A percentile compares a stretch with the other conserved stretches of the same genome.
Evolutionary conservation across 352 stramenopile species (phyloP).

Genomic region (Pythium insidiosum): DNA sequence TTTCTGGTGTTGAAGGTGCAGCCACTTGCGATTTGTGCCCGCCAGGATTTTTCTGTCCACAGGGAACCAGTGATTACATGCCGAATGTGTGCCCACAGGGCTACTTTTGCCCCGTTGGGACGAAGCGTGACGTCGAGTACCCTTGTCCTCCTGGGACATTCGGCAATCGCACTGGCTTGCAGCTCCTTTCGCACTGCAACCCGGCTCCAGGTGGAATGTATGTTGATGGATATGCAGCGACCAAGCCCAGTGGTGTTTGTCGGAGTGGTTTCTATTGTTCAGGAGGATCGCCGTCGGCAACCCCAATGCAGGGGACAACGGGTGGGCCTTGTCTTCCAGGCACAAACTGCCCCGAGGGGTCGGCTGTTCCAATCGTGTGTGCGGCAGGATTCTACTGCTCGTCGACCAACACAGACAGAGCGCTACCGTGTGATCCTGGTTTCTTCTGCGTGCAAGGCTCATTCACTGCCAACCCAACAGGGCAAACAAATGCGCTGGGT

Average conservation of each 20-base stretch:
- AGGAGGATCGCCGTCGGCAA: slow-evolving; percentile 41
- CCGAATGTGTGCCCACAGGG: slow-evolving; percentile 59
- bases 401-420: slow-evolving; percentile 62
- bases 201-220: slow-evolving; percentile 60
- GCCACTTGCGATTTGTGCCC: slow-evolving; percentile 20
- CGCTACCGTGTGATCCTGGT: slow-evolving; percentile 60
- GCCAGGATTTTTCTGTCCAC: slow-evolving; percentile 22
- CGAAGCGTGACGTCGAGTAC: slow-evolving; percentile 34
- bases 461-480: slow-evolving; percentile 63
- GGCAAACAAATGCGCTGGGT: slow-evolving; percentile 61
- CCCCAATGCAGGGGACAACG: slow-evolving; percentile 26
- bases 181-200: slow-evolving; percentile 43
- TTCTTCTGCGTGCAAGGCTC: slow-evolving; percentile 88
- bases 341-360: slow-evolving; percentile 84
- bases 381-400: slow-evolving; percentile 72
- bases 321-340: slow-evolving; percentile 76
- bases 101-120: slow-evolving; percentile 77
- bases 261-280: slow-evolving; percentile 82
- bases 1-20: slow-evolving; percentile 34
- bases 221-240: slow-evolving; percentile 36
- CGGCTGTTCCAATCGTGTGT: slow-evolving; percentile 75
- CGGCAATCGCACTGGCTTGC: slow-evolving; percentile 35
- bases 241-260: slow-evolving; percentile 43
- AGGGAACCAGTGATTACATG: slow-evolving; percentile 32
- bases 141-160: slow-evolving; percentile 81